Conservation (phyloP, 179 eudicot species). For the Silene coronaria region DNA sequence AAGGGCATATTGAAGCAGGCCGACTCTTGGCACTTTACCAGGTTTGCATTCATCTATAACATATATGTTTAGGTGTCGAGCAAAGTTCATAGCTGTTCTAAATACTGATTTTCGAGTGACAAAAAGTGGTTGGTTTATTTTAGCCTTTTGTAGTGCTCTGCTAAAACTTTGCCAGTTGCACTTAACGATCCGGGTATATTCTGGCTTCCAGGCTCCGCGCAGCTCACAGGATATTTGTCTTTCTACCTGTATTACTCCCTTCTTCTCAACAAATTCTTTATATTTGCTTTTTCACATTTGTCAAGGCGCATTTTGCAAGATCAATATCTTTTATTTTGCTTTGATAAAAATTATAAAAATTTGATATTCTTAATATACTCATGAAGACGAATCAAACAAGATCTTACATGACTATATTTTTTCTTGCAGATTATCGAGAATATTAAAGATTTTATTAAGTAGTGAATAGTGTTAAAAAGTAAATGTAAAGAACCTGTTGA, state of each 20-base stretch:
- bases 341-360: no score
- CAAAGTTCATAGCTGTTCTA: not conserved
- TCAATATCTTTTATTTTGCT: no score
- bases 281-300: no score
- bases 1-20: constrained; percentile 97
- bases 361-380: no score
- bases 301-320: no score
- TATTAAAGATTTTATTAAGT: no score
- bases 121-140: not conserved
- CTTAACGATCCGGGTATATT: not conserved
- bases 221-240: constrained; percentile 1
- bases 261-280: no score
- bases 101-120: not conserved
- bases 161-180: not conserved
- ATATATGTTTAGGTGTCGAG: not conserved
- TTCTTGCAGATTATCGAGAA: no score
- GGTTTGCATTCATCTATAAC: constrained; percentile 39
- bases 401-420: no score
- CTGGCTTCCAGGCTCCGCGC: not conserved
- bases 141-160: constrained; percentile 12
- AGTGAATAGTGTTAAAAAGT: no score
- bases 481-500: no score
- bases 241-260: not conserved
- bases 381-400: no score
- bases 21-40: constrained; percentile 86